Conservation (phyloP, 345 rosid genomes). For the Capsella bursapastoris region DNA sequence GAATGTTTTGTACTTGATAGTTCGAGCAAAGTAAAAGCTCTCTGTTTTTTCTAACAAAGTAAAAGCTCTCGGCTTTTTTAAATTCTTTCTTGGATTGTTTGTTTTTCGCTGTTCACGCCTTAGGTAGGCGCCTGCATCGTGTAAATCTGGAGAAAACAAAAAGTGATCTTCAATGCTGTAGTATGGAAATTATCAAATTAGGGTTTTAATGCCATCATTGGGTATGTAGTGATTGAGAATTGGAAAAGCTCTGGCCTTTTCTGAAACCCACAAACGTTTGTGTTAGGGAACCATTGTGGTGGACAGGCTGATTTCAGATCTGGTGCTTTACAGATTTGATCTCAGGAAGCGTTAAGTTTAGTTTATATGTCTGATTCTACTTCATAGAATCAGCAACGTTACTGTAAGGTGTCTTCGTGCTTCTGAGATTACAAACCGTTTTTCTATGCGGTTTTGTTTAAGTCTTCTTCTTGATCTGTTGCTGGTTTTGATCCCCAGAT, state of each 20-base stretch:
- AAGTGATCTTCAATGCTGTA: slow-evolving; percentile 11
- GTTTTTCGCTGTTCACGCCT: not conserved
- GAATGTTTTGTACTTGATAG: not conserved
- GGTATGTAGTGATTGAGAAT: slow-evolving; percentile 1
- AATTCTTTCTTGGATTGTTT: not conserved
- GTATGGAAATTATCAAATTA: not conserved
- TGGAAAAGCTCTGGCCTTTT: slow-evolving; percentile 25
- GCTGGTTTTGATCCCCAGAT: not conserved
- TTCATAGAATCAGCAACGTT: not conserved
- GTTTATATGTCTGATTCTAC: not conserved
- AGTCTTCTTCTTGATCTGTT: slow-evolving; percentile 7
- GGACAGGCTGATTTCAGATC: slow-evolving; percentile 7
- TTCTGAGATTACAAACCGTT: slow-evolving; percentile 4
- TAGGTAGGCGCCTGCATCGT: slow-evolving; percentile 1
- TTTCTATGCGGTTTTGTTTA: not conserved
- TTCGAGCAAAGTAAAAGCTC: not conserved
- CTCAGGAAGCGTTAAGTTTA: not conserved
- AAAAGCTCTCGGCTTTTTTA: not conserved
- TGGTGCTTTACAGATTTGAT: slow-evolving; percentile 12
- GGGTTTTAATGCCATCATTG: slow-evolving; percentile 13
- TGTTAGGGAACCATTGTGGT: not conserved
- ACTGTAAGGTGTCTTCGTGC: not conserved
- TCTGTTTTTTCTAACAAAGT: not conserved
- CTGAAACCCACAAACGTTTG: not conserved
- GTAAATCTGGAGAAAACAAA: not conserved